Conservation (phyloP, 768 basidiomycete species). For the Leccinellum albellum region DNA sequence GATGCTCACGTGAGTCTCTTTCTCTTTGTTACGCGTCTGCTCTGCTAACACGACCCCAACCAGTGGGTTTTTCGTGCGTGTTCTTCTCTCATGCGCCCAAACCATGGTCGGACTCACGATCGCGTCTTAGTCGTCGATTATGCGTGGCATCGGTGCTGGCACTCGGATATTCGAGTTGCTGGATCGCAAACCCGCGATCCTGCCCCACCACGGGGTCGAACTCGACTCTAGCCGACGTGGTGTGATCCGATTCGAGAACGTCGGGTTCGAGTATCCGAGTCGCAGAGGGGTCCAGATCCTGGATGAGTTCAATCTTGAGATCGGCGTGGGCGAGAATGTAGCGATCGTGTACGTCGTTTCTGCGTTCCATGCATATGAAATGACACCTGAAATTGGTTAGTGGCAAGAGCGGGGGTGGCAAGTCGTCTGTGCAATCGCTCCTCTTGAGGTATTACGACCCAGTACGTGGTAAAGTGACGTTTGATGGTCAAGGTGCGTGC, state of each 20-base stretch:
- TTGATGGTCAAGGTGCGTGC: slow-evolving; percentile 72
- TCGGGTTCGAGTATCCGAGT: slow-evolving; percentile 88
- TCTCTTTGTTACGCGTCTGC: background rate
- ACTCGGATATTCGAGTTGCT: slow-evolving; percentile 89
- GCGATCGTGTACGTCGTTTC: slow-evolving; percentile 77
- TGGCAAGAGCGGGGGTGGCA: slow-evolving; percentile 90
- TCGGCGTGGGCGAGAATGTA: slow-evolving; percentile 81
- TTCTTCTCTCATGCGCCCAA: background rate
- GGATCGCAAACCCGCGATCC: slow-evolving; percentile 74
- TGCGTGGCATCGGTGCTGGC: slow-evolving; percentile 95
- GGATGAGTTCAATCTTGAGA: slow-evolving; percentile 77
- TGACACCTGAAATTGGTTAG: slow-evolving; percentile 36
- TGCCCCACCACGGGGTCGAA: slow-evolving; percentile 55
- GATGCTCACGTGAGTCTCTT: slow-evolving; percentile 65
- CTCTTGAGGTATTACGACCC: slow-evolving; percentile 90
- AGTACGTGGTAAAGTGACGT: slow-evolving; percentile 71
- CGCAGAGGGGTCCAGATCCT: slow-evolving; percentile 77
- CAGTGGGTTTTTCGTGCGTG: slow-evolving; percentile 40
- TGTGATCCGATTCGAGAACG: slow-evolving; percentile 72
- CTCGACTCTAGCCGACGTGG: slow-evolving; percentile 62
- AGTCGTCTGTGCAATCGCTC: slow-evolving; percentile 86
- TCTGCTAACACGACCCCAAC: slow-evolving; percentile 1
- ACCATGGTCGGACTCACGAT: background rate
- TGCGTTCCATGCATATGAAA: background rate
- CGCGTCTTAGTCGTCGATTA: slow-evolving; percentile 74